Percentiles rank a stretch among this genome's conserved stretches.
phyloP scores from a whole-genome alignment of 768 basidiomycete genomes.

The Rubroboletus satanas region DNA sequence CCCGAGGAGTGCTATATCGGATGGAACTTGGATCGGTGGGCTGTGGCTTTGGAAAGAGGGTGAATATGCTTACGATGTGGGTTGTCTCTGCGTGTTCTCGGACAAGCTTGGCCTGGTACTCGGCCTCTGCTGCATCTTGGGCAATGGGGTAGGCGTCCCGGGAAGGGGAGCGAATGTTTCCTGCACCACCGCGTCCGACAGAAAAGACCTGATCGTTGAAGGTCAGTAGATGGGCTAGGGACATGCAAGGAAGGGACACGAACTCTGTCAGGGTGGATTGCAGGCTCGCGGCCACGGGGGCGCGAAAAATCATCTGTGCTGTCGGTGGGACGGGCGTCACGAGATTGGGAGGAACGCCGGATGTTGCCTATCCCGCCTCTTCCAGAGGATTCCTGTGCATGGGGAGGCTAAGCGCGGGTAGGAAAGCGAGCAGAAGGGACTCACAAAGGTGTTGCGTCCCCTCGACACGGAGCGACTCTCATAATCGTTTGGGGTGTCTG shows the following conservation, averaged over 20 bases:
- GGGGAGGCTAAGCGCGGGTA: not conserved
- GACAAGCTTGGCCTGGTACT: conserved; percentile 21
- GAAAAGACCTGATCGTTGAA: conserved; percentile 33
- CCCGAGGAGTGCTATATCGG: conserved; percentile 52
- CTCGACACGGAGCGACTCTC: conserved; percentile 51
- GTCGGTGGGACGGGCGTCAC: conserved; percentile 39
- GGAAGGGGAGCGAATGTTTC: conserved; percentile 81
- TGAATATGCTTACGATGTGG: conserved; percentile 31
- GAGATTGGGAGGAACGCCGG: conserved; percentile 43
- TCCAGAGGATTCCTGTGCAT: conserved; percentile 50
- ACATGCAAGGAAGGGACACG: not conserved
- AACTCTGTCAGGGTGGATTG: conserved; percentile 37
- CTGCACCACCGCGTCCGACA: conserved; percentile 77
- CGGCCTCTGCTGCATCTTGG: conserved; percentile 25
- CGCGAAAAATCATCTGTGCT: conserved; percentile 51
- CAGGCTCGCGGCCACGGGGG: conserved; percentile 57
- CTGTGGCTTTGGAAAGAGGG: not conserved
- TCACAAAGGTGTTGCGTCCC: conserved; percentile 56
- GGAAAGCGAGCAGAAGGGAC: conserved; percentile 20
- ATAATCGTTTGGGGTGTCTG: conserved; percentile 17
- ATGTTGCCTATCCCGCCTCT: conserved; percentile 72
- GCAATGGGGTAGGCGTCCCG: conserved; percentile 40
- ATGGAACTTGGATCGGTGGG: not conserved
- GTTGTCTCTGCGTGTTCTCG: conserved; percentile 29
- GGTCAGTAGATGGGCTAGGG: not conserved